Evolutionary conservation across 2,329 filamentous ascomycete genomes (phyloP).

Genomic region (Sarocladiaceae sp.): DNA sequence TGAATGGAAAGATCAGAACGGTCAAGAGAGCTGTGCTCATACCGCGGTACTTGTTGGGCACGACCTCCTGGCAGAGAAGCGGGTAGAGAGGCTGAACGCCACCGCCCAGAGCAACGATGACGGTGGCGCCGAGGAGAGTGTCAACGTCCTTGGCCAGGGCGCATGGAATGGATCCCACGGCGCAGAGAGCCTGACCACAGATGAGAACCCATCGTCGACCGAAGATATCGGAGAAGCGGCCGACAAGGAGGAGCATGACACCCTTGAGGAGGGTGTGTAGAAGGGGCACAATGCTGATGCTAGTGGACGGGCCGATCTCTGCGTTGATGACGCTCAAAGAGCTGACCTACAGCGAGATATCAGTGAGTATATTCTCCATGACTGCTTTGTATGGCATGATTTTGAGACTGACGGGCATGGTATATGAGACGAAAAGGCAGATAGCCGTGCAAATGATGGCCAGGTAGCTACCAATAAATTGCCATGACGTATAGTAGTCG

Average conservation of each 20-base stretch:
- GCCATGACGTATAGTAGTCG: not conserved
- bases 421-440: not conserved
- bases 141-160: not conserved
- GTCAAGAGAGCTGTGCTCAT: not conserved
- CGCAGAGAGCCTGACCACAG: not conserved
- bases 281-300: not conserved
- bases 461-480: not conserved
- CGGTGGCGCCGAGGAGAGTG: not conserved
- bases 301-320: not conserved
- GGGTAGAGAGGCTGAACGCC: not conserved
- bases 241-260: not conserved
- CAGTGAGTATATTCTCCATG: too few species aligned
- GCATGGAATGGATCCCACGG: not conserved
- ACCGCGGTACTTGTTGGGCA: slow-evolving; percentile 1
- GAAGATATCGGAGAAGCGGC: slow-evolving; percentile 1
- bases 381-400: too few species aligned
- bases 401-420: not conserved
- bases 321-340: not conserved
- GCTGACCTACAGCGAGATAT: not conserved
- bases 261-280: not conserved
- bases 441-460: not conserved
- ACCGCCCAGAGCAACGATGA: not conserved
- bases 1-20: not conserved
- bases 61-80: not conserved
- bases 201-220: not conserved